These are phyloP conservation scores for Pyrus bretschneideri DNA, from an alignment of 306 rosid species.

Conservation along the genomic window DNA sequence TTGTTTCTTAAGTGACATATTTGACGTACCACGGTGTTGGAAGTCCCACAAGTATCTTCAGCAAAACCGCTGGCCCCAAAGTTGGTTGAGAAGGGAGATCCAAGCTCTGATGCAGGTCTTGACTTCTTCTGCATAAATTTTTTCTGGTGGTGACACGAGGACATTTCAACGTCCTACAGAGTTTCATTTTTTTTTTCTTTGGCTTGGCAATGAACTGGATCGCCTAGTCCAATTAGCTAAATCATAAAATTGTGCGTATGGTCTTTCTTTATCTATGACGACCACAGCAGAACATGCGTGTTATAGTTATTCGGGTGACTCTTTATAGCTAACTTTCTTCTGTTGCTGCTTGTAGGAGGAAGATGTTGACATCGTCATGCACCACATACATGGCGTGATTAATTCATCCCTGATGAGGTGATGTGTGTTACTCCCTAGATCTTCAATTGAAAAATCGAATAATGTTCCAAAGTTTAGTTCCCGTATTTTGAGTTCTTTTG, in stretches of 20 bases:
- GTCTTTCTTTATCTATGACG: neutral
- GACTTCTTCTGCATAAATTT: neutral
- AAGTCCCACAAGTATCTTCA: conserved; percentile 51
- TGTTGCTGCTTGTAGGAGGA: conserved; percentile 56
- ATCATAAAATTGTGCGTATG: neutral
- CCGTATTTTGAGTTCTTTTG: neutral
- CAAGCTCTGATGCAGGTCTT: conserved; percentile 76
- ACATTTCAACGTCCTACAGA: neutral
- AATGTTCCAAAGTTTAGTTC: neutral
- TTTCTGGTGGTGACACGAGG: neutral
- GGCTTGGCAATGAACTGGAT: neutral
- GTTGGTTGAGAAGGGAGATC: conserved; percentile 84
- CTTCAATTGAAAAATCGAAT: neutral
- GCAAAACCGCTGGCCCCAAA: conserved; percentile 65
- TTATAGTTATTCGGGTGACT: neutral
- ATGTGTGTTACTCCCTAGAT: conserved; percentile 3
- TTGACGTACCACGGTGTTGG: conserved; percentile 55
- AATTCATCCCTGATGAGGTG: conserved; percentile 43
- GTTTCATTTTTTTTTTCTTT: neutral
- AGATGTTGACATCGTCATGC: conserved; percentile 71
- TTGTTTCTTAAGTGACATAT: conserved; percentile 41
- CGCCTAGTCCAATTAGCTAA: neutral
- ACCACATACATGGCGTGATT: conserved; percentile 61
- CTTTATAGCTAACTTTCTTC: conserved; percentile 7
- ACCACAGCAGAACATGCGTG: neutral